Percentiles rank a stretch among this genome's conserved stretches.
phyloP scores from a whole-genome alignment of 2,329 filamentous ascomycete genomes.

The Pseudogymnoascus sp. region DNA sequence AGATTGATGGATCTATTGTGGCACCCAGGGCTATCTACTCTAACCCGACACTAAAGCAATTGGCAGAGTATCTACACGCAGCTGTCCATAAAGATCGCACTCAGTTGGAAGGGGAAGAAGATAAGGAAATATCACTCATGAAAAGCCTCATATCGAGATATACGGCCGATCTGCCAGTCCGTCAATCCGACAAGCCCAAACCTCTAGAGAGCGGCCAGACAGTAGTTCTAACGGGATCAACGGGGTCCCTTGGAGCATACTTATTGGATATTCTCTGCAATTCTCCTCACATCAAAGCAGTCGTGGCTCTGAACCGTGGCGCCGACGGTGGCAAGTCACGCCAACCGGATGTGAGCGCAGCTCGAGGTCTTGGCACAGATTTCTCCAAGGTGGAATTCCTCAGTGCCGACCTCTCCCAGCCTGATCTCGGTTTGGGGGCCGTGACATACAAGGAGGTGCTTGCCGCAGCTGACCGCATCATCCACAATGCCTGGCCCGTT shows the following conservation, averaged over 20 bases:
- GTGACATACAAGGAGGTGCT: conserved; percentile 19
- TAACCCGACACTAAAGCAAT: conserved; percentile 9
- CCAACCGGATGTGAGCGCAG: conserved; percentile 23
- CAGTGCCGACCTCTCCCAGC: conserved; percentile 39
- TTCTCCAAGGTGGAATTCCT: conserved; percentile 39
- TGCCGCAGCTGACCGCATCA: conserved; percentile 33
- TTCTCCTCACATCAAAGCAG: conserved; percentile 31
- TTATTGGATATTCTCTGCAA: conserved; percentile 34
- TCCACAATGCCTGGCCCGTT: conserved; percentile 31
- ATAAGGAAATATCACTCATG: background rate
- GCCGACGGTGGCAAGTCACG: conserved; percentile 7
- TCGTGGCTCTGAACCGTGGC: conserved; percentile 42
- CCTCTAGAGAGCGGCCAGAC: background rate
- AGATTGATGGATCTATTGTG: background rate
- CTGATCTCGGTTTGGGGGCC: conserved; percentile 39
- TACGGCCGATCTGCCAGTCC: background rate
- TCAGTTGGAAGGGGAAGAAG: background rate
- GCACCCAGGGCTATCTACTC: conserved; percentile 9
- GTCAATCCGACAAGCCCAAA: background rate
- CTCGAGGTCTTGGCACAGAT: conserved; percentile 32
- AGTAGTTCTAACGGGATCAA: conserved; percentile 39
- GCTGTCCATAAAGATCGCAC: background rate
- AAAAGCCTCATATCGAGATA: background rate
- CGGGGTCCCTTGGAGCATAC: conserved; percentile 42
- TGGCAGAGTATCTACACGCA: background rate